Percentiles rank a stretch among this genome's conserved stretches.
Conservation (phyloP, 2,329 filamentous ascomycete genomes). For the Phoma herbarum region DNA sequence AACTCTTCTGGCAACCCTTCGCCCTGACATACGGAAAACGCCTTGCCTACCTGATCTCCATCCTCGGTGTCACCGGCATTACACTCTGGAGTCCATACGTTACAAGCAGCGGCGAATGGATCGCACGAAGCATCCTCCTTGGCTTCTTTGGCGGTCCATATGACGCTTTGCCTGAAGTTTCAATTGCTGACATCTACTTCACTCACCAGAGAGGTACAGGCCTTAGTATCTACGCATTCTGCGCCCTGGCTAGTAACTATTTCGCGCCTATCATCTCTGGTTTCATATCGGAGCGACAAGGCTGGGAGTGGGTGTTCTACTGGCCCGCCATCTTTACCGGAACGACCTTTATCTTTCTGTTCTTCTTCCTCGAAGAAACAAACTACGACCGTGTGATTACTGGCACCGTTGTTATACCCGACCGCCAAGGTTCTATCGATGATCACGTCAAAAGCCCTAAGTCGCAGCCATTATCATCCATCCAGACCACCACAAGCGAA, state of each 20-base stretch:
- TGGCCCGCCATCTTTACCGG: conserved; percentile 65
- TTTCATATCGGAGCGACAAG: conserved; percentile 48
- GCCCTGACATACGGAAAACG: conserved; percentile 63
- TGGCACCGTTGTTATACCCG: conserved; percentile 12
- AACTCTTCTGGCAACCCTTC: conserved; percentile 62
- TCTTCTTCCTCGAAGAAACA: conserved; percentile 69
- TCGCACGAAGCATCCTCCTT: conserved; percentile 57
- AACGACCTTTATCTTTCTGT: conserved; percentile 60
- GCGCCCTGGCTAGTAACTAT: conserved; percentile 48
- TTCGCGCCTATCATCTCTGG: conserved; percentile 50
- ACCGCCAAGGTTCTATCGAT: not conserved
- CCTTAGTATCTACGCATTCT: conserved; percentile 45
- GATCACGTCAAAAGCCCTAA: conserved; percentile 7
- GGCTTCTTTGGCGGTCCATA: conserved; percentile 60
- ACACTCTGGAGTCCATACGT: conserved; percentile 57
- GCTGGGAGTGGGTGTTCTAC: conserved; percentile 53
- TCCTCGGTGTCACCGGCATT: conserved; percentile 51
- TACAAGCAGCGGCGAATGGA: conserved; percentile 57
- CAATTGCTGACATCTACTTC: conserved; percentile 54
- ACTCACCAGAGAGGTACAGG: conserved; percentile 47
- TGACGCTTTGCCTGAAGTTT: conserved; percentile 60
- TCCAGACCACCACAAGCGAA: conserved; percentile 26
- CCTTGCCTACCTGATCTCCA: conserved; percentile 57
- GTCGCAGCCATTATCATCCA: conserved; percentile 23
- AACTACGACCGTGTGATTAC: conserved; percentile 58